A percentile compares a stretch with the other conserved stretches of the same genome.
Conservation (phyloP, 225 moss, liverwort and hornwort species). For the Antitrichia curtipendula region DNA sequence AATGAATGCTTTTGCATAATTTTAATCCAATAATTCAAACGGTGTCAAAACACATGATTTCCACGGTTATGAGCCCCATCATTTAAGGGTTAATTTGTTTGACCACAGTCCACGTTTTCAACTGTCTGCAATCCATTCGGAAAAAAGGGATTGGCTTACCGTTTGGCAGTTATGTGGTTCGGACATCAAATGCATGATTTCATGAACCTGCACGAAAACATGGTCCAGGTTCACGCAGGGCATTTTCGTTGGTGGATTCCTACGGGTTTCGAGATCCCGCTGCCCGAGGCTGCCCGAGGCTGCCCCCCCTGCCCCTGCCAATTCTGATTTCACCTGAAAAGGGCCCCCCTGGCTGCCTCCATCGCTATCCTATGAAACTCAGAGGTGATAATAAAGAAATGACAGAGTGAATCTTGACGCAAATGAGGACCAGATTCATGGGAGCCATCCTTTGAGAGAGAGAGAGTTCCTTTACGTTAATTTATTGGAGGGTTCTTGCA, state of each 20-base stretch:
- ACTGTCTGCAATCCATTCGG: not conserved
- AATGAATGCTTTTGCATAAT: no score
- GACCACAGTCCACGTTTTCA: no score
- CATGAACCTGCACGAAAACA: not conserved
- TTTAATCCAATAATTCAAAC: no score
- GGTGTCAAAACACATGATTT: no score
- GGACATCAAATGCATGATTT: not conserved
- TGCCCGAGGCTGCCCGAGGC: no score
- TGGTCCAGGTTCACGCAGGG: not conserved
- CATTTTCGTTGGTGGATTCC: not conserved
- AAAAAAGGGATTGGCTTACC: not conserved
- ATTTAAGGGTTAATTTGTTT: no score
- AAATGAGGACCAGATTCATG: not conserved
- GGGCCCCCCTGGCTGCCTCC: not conserved
- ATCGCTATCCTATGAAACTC: no score
- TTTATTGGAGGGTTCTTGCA: not conserved
- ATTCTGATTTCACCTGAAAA: not conserved
- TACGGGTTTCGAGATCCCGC: not conserved
- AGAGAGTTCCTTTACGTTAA: no score
- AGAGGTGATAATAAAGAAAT: no score
- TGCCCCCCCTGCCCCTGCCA: not conserved
- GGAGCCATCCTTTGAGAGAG: not conserved
- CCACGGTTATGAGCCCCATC: no score
- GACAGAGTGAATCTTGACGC: no score
- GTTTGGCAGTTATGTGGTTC: not conserved